Base-by-base conservation (phyloP, 331 rosid genomes). In the Cydonia oblonga region DNA sequence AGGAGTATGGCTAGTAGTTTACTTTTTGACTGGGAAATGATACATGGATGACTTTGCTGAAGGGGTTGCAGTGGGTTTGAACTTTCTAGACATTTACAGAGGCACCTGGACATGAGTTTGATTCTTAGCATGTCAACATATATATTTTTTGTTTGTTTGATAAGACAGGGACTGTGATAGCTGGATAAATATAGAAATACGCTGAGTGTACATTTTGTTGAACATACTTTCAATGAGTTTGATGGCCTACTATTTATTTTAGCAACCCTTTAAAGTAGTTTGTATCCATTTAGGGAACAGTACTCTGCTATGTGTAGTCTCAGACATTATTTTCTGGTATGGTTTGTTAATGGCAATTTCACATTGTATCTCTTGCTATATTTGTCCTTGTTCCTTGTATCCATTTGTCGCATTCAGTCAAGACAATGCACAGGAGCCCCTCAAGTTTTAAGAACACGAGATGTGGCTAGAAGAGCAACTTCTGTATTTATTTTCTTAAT, bases 381-480 rank as follows among this genome's bases (percentile, higher is more conserved):
- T 42, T 42, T 12, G 15, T 61, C 25, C 25, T 9, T 35, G 32
- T 67, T 52, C 68, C 62, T 8, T 56, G 19, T 68, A 68, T 73
- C 13, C 13, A 30, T 71, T 75, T 20, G 29, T 74, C 22, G 20
- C 59, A 20, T 61, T 71, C 32, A 19, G 59, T 49, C 58, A 20
- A 33, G 67, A 7, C 25, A 68, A 42, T 30, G 16, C 25, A 42
- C 58, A 9, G 53, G 74, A 46, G 53, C 58, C 69, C 42, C 64
- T n/a, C 51, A 26, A 72, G 52, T 46, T 35, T 26, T 69, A 40
- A 22, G 58, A 30, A 66, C 61, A 16, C 68, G 24, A 70, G 65
- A 49, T 64, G 30, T 79, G 72, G 75, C 72, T 61, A 70, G 40
- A 75, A 58, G 66, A 20, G 78, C 81, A 59, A 63, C 76, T 76